These are phyloP conservation scores for Protomyces pachydermus DNA, from an alignment of 1,139 yeast genomes.

Conservation along the genomic window DNA sequence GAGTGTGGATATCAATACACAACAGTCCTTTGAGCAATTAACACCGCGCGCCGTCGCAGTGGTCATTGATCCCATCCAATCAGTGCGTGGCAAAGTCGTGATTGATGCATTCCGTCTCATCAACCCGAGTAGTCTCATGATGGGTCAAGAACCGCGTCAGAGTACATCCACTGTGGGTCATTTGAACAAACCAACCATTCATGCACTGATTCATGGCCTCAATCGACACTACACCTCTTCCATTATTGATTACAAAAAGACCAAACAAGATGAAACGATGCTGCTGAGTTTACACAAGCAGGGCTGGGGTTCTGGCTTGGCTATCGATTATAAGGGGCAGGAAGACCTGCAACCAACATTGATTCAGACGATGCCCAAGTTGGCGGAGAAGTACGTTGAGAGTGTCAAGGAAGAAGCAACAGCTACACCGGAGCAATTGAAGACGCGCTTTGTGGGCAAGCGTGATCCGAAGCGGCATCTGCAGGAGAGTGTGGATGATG, in stretches of 20 bases:
- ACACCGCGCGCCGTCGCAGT: conserved; percentile 95
- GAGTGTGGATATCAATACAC: conserved; percentile 94
- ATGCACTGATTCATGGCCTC: conserved; percentile 92
- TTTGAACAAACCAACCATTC: conserved; percentile 94
- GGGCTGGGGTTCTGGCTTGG: conserved; percentile 92
- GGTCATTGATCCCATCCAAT: conserved; percentile 95
- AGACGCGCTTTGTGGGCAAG: conserved; percentile 94
- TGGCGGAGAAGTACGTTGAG: conserved; percentile 84
- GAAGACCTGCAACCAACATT: conserved; percentile 71
- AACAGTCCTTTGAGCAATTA: conserved; percentile 93
- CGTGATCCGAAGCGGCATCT: conserved; percentile 98
- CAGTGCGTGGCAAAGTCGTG: conserved; percentile 97
- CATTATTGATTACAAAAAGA: conserved; percentile 90
- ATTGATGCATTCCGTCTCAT: conserved; percentile 97
- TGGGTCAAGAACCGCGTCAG: conserved; percentile 97
- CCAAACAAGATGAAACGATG: conserved; percentile 90
- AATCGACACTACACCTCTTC: conserved; percentile 95
- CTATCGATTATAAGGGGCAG: conserved; percentile 72
- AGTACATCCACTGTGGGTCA: conserved; percentile 95
- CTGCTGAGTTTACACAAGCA: conserved; percentile 87
- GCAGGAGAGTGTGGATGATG: conserved; percentile 76
- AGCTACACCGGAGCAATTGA: conserved; percentile 77
- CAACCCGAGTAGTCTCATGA: conserved; percentile 80
- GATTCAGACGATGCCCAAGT: conserved; percentile 74
- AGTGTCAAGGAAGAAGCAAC: conserved; percentile 92